Conservation (phyloP, 768 basidiomycete species). For the Boletus speciosus region DNA sequence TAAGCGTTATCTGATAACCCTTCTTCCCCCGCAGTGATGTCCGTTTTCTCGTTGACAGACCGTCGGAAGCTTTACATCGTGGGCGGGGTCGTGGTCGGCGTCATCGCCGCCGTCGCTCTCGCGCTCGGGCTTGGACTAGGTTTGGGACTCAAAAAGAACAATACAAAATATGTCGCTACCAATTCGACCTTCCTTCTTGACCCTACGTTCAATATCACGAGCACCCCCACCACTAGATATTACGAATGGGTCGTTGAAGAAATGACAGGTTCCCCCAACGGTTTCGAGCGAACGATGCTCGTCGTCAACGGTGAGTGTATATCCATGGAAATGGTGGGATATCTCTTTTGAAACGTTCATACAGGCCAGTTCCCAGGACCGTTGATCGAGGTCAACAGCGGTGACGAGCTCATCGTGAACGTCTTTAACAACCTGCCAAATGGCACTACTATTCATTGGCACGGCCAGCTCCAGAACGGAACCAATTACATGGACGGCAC, state of each 20-base stretch:
- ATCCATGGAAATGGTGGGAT: background rate
- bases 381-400: slow-evolving; percentile 34
- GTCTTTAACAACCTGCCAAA: slow-evolving; percentile 32
- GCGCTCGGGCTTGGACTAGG: slow-evolving; percentile 30
- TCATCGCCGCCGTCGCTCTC: slow-evolving; percentile 19
- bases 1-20: slow-evolving; percentile 1
- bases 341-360: slow-evolving; percentile 1
- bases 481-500: slow-evolving; percentile 51
- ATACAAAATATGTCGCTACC: slow-evolving; percentile 14
- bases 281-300: slow-evolving; percentile 39
- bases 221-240: slow-evolving; percentile 37
- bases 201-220: slow-evolving; percentile 23
- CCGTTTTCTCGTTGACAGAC: slow-evolving; percentile 8
- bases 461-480: slow-evolving; percentile 39
- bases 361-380: slow-evolving; percentile 35
- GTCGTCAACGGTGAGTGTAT: slow-evolving; percentile 42
- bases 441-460: slow-evolving; percentile 35
- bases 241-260: slow-evolving; percentile 43
- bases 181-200: slow-evolving; percentile 32
- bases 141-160: slow-evolving; percentile 23
- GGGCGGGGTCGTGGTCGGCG: slow-evolving; percentile 8
- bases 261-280: slow-evolving; percentile 40
- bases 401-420: slow-evolving; percentile 34
- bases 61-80: slow-evolving; percentile 20
- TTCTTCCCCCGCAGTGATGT: background rate